Base-by-base conservation (phyloP, 305 asterid species). In the Salvia sclarea region DNA sequence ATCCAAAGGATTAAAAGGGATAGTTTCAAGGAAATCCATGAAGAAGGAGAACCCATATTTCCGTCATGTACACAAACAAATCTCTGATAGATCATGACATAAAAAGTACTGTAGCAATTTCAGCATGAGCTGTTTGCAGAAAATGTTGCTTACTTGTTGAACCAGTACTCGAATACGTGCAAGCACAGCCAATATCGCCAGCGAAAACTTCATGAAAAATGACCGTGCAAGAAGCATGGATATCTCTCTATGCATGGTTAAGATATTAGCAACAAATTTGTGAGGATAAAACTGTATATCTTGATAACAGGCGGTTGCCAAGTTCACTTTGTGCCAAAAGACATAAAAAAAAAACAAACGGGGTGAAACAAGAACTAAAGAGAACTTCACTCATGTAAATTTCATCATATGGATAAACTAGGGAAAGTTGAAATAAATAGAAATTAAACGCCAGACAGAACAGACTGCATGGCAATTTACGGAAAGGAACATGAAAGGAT, bases 171-270 rank as follows among this genome's bases (percentile, higher is more conserved):
- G 86, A 43, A 91, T 71, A 40, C 99, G 95, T 60, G 95, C 90
- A 64, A 94, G 89, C 84, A 91, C 78, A 13, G 99, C 86, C 83
- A 91, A 74, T 57, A 76, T 60, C 17, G 93, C 83, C 48, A 94
- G 76, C 13, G 97, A 88, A 75, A 91, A 87, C 72, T 91, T 91
- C 92, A 82, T 79, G 83, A 94, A 94, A 78, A 90, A 90, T 28
- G 97, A 87, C 65, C 78, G 92, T 37, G 97, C 99, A 53, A 94
- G 92, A 79, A 94, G 83, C 35, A 76, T 82, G 3, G 97, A 94
- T 79, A 94, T 78, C 81, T 91, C 89, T 63, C 95, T 90, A 74
- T 25, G 54, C 53, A 48, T 71, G 17, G 92, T 85, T 78, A 82
- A 82, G 85, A 62, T 24, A 21, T 59, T 16, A 66, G 49, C 25